Percentiles rank a stretch among this genome's conserved stretches.
These are phyloP conservation scores for Cyberlindnera euphorbiae DNA, from an alignment of 805 yeast genomes.

Conservation along the genomic window DNA sequence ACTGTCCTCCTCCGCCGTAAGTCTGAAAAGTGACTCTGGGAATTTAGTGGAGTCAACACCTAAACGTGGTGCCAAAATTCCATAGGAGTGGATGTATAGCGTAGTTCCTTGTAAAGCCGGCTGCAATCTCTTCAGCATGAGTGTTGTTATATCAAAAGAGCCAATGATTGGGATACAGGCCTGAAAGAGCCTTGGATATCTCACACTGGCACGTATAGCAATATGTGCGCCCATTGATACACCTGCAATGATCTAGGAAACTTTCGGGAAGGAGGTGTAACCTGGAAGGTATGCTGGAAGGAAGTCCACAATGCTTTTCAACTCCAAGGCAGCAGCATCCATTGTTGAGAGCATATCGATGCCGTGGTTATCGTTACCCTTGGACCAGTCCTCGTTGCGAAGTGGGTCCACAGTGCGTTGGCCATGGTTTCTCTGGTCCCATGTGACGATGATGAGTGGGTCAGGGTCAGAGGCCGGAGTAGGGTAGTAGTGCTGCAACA, in stretches of 20 bases:
- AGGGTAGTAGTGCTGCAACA: constrained; percentile 6
- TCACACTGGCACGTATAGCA: constrained; percentile 13
- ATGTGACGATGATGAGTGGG: constrained; percentile 15
- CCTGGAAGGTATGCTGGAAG: constrained; percentile 13
- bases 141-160: constrained; percentile 17
- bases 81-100: constrained; percentile 7
- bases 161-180: constrained; percentile 23
- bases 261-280: constrained; percentile 1
- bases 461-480: neutral
- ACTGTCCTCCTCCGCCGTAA: constrained; percentile 14
- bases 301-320: constrained; percentile 17
- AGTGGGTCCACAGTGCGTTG: constrained; percentile 5
- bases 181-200: constrained; percentile 13
- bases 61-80: constrained; percentile 1
- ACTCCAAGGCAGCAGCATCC: constrained; percentile 17
- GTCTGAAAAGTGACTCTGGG: constrained; percentile 11
- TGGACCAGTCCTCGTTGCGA: constrained; percentile 13
- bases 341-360: constrained; percentile 18
- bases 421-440: constrained; percentile 25
- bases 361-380: constrained; percentile 18
- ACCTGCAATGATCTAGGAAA: constrained; percentile 14
- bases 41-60: neutral
- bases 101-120: neutral
- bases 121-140: constrained; percentile 15
- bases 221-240: constrained; percentile 25